Conservation (phyloP, 805 yeast species). For the Zygosaccharomyces gambellarensis region DNA sequence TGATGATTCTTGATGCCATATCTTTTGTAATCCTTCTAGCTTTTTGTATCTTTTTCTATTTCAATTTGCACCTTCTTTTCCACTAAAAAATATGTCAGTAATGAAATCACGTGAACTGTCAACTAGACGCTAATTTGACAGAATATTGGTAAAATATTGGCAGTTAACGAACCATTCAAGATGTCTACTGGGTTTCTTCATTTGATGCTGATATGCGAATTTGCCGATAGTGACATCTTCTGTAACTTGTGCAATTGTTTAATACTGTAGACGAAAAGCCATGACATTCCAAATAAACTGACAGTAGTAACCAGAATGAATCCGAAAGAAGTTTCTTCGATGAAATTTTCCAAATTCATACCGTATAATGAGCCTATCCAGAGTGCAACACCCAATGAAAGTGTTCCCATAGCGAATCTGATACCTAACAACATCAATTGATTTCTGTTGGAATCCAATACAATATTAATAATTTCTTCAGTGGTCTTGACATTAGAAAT, state of each 20-base stretch:
- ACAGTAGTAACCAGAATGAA: conserved; percentile 45
- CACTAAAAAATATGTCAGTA: background rate
- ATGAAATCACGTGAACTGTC: background rate
- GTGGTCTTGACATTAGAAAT: conserved; percentile 84
- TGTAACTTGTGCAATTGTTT: conserved; percentile 60
- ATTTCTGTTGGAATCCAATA: conserved; percentile 89
- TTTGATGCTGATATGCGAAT: conserved; percentile 14
- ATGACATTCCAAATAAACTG: conserved; percentile 41
- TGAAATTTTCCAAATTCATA: conserved; percentile 89
- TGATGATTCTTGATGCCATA: background rate
- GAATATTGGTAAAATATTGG: no score
- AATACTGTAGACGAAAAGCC: conserved; percentile 51
- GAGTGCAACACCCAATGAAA: conserved; percentile 76
- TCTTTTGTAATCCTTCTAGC: background rate
- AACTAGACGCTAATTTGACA: background rate
- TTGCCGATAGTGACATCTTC: conserved; percentile 64
- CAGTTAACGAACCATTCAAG: no score
- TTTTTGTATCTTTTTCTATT: background rate
- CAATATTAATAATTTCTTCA: conserved; percentile 90
- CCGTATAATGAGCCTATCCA: conserved; percentile 87
- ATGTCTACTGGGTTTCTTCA: background rate
- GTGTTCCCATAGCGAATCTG: conserved; percentile 73
- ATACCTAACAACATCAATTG: conserved; percentile 85
- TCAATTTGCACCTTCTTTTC: conserved; percentile 5
- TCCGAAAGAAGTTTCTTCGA: conserved; percentile 77